A percentile compares a stretch with the other conserved stretches of the same genome.
Conservation (phyloP, 495 filamentous ascomycete species). For the Aspergillus campestris region DNA sequence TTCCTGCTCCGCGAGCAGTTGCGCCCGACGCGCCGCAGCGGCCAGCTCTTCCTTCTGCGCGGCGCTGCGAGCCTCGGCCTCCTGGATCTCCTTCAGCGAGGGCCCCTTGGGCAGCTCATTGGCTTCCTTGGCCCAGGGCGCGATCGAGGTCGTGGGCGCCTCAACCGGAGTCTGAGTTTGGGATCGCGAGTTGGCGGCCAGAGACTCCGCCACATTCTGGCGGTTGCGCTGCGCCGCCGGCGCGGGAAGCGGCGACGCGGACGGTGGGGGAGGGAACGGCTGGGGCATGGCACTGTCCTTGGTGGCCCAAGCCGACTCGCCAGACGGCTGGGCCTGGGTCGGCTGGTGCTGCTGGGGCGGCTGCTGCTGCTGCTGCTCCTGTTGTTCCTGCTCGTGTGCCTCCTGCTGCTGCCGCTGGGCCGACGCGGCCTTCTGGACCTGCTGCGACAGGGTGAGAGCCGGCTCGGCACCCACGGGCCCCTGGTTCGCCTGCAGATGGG, state of each 20-base stretch:
- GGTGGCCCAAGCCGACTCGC: conserved; percentile 48
- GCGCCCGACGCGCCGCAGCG: conserved; percentile 67
- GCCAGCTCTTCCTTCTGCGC: conserved; percentile 81
- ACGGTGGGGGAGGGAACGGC: conserved; percentile 69
- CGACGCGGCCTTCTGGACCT: conserved; percentile 72
- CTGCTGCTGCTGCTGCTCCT: conserved; percentile 58
- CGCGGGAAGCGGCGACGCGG: conserved; percentile 72
- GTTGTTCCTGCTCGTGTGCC: conserved; percentile 17
- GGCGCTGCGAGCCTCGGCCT: conserved; percentile 88
- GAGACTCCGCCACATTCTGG: conserved; percentile 74
- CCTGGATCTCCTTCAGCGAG: conserved; percentile 94
- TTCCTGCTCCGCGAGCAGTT: conserved; percentile 66
- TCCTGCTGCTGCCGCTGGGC: conserved; percentile 54
- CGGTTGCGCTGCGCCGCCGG: conserved; percentile 77
- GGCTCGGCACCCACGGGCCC: conserved; percentile 15
- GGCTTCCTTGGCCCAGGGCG: conserved; percentile 88
- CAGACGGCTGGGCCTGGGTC: conserved; percentile 30
- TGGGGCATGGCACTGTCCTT: conserved; percentile 58
- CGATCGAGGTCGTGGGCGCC: conserved; percentile 58
- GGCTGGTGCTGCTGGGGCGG: conserved; percentile 16
- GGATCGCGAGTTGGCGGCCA: conserved; percentile 62
- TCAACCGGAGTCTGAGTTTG: conserved; percentile 65
- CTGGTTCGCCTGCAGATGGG: no score
- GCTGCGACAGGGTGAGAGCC: conserved; percentile 68
- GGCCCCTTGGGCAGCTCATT: conserved; percentile 75